Percentiles rank a stretch among this genome's conserved stretches.
Conservation (phyloP, 805 yeast species). For the Wickerhamiella vanderwaltii region DNA sequence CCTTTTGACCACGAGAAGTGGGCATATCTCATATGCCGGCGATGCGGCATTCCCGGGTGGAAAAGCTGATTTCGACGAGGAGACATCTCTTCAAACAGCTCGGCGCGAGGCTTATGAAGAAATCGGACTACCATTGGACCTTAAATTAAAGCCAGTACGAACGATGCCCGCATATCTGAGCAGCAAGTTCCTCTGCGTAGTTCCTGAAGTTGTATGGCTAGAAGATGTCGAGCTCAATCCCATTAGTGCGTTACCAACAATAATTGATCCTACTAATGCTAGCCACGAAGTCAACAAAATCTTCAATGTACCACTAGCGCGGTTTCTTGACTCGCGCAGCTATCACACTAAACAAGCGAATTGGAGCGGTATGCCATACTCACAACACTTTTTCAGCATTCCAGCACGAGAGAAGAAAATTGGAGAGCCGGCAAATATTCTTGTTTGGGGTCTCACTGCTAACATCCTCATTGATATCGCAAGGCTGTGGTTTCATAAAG, state of each 20-base stretch:
- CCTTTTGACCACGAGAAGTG: slow-evolving; percentile 64
- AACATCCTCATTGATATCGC: slow-evolving; percentile 32
- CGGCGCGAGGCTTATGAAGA: slow-evolving; percentile 81
- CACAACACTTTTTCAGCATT: slow-evolving; percentile 26
- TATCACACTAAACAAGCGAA: slow-evolving; percentile 21
- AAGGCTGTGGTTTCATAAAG: slow-evolving; percentile 24
- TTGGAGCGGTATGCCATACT: slow-evolving; percentile 28
- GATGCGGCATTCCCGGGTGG: slow-evolving; percentile 94
- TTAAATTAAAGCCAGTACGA: slow-evolving; percentile 47
- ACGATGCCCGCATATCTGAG: slow-evolving; percentile 70
- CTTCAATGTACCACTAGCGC: slow-evolving; percentile 22
- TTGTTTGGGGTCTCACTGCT: slow-evolving; percentile 35
- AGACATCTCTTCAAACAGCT: slow-evolving; percentile 63
- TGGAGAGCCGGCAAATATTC: slow-evolving; percentile 24
- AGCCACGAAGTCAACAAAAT: slow-evolving; percentile 27
- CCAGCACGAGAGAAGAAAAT: slow-evolving; percentile 20
- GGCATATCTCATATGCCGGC: slow-evolving; percentile 67
- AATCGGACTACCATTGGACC: slow-evolving; percentile 51
- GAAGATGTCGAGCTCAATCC: slow-evolving; percentile 1
- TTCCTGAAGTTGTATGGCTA: slow-evolving; percentile 44
- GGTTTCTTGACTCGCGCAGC: slow-evolving; percentile 20
- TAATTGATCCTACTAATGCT: slow-evolving; percentile 13
- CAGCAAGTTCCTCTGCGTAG: slow-evolving; percentile 68
- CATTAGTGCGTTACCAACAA: slow-evolving; percentile 16
- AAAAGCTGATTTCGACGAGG: slow-evolving; percentile 52